Conservation (phyloP, 1,284 basidiomycete genomes). For the Boletellus deceptivus region DNA sequence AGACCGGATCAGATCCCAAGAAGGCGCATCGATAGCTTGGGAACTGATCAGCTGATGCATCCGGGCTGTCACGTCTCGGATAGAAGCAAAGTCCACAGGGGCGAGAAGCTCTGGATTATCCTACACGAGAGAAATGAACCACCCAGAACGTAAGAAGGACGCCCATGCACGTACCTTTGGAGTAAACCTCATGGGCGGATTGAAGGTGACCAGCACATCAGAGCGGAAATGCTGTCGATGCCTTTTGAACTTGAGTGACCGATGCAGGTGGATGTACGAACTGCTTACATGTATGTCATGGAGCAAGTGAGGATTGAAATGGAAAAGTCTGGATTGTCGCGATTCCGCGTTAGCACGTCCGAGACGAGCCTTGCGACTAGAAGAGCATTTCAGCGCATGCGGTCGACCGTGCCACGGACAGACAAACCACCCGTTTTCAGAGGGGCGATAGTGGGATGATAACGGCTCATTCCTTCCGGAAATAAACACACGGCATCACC, state of each 20-base stretch:
- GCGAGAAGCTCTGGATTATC: constrained; percentile 67
- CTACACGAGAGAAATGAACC: constrained; percentile 34
- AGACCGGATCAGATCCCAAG: constrained; percentile 73
- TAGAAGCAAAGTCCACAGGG: constrained; percentile 58
- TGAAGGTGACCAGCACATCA: constrained; percentile 82
- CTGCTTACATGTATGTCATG: constrained; percentile 73
- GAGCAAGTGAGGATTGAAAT: constrained; percentile 75
- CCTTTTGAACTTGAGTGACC: constrained; percentile 29
- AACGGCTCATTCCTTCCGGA: constrained; percentile 81
- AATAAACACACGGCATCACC: constrained; percentile 83
- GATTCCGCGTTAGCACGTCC: constrained; percentile 71
- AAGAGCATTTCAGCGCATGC: constrained; percentile 4
- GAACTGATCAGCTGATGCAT: constrained; percentile 69
- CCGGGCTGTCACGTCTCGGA: constrained; percentile 60
- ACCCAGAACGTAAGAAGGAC: background rate
- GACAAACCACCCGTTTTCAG: constrained; percentile 76
- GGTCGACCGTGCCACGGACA: background rate
- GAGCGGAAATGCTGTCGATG: constrained; percentile 77
- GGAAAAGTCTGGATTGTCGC: constrained; percentile 64
- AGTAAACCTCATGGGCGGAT: constrained; percentile 66
- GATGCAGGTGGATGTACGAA: background rate
- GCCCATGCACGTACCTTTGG: constrained; percentile 48
- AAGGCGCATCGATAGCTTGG: constrained; percentile 78
- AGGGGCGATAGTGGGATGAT: constrained; percentile 78
- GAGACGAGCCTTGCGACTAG: constrained; percentile 78